Percentiles rank a stretch among this genome's conserved stretches.
These are phyloP conservation scores for Sporothrix phasma DNA, from an alignment of 2,329 filamentous ascomycete genomes.

Conservation along the genomic window DNA sequence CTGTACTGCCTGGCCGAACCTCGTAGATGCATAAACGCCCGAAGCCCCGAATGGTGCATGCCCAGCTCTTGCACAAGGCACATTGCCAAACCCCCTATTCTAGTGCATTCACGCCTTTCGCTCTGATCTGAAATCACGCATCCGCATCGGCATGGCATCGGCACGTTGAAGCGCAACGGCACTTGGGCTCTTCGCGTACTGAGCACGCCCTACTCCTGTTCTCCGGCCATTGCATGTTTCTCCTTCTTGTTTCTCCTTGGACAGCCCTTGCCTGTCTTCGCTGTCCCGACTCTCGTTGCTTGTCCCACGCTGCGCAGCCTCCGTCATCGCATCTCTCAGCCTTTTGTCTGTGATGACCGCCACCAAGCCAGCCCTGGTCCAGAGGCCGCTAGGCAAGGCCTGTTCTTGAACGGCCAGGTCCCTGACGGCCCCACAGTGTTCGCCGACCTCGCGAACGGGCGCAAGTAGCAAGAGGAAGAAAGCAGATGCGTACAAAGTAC, in stretches of 20 bases:
- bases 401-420: constrained; percentile 5
- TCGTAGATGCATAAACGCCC: neutral
- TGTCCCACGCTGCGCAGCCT: neutral
- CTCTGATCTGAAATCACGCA: no score
- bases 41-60: neutral
- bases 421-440: constrained; percentile 12
- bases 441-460: constrained; percentile 12
- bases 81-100: neutral
- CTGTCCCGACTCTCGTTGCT: neutral
- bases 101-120: no score
- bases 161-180: no score
- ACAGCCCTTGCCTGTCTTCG: neutral
- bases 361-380: neutral
- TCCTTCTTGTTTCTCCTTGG: neutral
- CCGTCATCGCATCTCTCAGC: neutral
- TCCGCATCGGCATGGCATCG: no score
- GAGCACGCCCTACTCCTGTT: no score
- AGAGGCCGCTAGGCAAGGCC: neutral
- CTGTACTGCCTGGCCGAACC: no score
- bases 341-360: no score
- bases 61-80: neutral
- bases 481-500: no score
- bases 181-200: no score
- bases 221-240: no score
- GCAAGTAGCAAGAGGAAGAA: no score